These are phyloP conservation scores for Breynia disticha DNA, from an alignment of 441 rosid species.

Conservation along the genomic window DNA sequence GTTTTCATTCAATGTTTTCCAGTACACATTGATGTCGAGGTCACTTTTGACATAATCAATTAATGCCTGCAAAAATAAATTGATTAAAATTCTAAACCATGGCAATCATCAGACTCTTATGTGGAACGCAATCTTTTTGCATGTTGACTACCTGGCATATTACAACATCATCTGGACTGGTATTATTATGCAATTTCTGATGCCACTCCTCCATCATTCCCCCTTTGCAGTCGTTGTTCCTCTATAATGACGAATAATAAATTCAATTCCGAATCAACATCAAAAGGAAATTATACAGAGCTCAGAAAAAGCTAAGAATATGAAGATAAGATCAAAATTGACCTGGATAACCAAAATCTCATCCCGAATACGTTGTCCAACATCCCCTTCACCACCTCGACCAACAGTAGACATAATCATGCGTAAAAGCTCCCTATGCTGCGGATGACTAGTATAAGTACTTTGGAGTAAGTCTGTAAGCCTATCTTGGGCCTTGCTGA, in stretches of 20 bases:
- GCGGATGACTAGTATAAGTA: slow-evolving; percentile 45
- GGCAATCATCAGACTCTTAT: slow-evolving; percentile 11
- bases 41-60: slow-evolving; percentile 71
- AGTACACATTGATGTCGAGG: slow-evolving; percentile 74
- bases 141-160: slow-evolving; percentile 78
- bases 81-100: slow-evolving; percentile 11
- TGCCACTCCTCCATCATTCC: slow-evolving; percentile 99
- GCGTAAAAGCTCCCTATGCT: slow-evolving; percentile 65
- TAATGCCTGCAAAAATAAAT: slow-evolving; percentile 58
- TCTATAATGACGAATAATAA: slow-evolving; percentile 37
- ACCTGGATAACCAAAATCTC: slow-evolving; percentile 98
- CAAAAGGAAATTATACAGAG: slow-evolving; percentile 2
- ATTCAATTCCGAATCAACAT: slow-evolving; percentile 5
- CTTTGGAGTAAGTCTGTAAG: slow-evolving; percentile 73
- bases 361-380: slow-evolving; percentile 97
- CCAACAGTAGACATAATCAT: slow-evolving; percentile 97
- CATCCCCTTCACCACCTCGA: slow-evolving; percentile 99
- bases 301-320: slow-evolving; percentile 8
- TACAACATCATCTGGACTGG: slow-evolving; percentile 97
- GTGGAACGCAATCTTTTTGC: slow-evolving; percentile 12
- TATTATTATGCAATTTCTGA: slow-evolving; percentile 97
- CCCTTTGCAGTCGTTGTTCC: slow-evolving; percentile 96
- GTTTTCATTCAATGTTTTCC: slow-evolving; percentile 94
- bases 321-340: slow-evolving; percentile 13
- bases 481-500: slow-evolving; percentile 96